phyloP scores from a whole-genome alignment of 768 basidiomycete species.

The Porphyrellus cyaneotinctus region DNA sequence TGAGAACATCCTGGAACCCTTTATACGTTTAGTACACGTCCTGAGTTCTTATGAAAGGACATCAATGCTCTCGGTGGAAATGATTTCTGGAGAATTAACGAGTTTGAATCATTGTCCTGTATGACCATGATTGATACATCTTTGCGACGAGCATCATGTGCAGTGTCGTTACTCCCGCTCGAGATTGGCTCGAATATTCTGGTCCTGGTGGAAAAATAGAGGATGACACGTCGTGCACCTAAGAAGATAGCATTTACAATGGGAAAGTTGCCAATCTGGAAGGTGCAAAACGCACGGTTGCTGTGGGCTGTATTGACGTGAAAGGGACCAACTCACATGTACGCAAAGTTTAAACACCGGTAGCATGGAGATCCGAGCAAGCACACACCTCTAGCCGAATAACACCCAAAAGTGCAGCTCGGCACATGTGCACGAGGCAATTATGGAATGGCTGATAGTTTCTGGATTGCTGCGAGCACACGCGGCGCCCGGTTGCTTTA shows the following conservation, averaged over 20 bases:
- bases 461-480: not conserved
- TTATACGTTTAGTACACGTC: slow-evolving; percentile 12
- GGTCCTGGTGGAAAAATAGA: too few relatives aligned
- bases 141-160: not conserved
- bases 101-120: not conserved
- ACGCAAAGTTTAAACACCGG: not conserved
- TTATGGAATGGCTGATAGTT: not conserved
- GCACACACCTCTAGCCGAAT: not conserved
- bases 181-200: too few relatives aligned
- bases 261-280: too few relatives aligned
- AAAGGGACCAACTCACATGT: slow-evolving; percentile 5
- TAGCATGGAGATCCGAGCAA: not conserved
- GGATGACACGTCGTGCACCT: too few relatives aligned
- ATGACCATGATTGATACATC: not conserved
- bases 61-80: not conserved
- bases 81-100: too few relatives aligned
- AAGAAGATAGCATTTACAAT: too few relatives aligned
- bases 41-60: slow-evolving; percentile 1
- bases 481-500: not conserved
- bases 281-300: too few relatives aligned
- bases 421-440: not conserved
- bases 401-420: not conserved
- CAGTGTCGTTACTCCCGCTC: too few relatives aligned
- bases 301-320: not conserved
- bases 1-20: not conserved